Evolutionary conservation across 1,284 basidiomycete species (phyloP).

Genomic region (Xerocomus amazonicus): DNA sequence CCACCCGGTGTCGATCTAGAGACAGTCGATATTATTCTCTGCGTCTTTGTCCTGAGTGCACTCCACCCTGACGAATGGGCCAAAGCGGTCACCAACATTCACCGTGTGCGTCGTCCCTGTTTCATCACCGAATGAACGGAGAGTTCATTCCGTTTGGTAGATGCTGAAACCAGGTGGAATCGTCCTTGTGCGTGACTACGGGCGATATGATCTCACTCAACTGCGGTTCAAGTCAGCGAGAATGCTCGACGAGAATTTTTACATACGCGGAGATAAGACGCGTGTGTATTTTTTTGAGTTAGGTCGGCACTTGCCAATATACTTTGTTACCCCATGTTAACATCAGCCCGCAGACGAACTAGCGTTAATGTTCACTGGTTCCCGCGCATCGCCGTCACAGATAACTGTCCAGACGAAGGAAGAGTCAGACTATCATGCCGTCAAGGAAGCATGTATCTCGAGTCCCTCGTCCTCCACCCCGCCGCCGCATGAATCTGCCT

Average conservation of each 20-base stretch:
- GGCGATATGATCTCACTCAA: conserved; percentile 91
- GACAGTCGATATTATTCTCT: conserved; percentile 83
- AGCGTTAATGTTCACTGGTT: conserved; percentile 72
- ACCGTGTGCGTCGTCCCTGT: conserved; percentile 48
- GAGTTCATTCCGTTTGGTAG: conserved; percentile 35
- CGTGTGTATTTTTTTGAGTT: conserved; percentile 93
- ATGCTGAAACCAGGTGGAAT: conserved; percentile 88
- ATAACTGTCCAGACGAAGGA: conserved; percentile 35
- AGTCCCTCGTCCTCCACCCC: conserved; percentile 14
- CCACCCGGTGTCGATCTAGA: conserved; percentile 64
- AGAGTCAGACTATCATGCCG: conserved; percentile 33
- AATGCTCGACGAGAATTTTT: conserved; percentile 90
- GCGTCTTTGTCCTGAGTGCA: conserved; percentile 94
- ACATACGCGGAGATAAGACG: conserved; percentile 94
- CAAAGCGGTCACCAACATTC: conserved; percentile 81
- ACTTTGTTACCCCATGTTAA: background rate
- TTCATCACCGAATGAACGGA: background rate
- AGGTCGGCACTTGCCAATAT: conserved; percentile 42
- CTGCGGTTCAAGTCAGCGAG: conserved; percentile 88
- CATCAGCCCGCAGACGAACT: conserved; percentile 63
- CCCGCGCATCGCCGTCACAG: conserved; percentile 39
- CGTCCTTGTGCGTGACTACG: conserved; percentile 91
- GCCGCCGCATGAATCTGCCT: conserved; percentile 1
- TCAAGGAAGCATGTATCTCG: conserved; percentile 28
- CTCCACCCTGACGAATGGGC: conserved; percentile 93